Conservation (phyloP, 2,329 filamentous ascomycete species). For the Hypoxylon sp. region DNA sequence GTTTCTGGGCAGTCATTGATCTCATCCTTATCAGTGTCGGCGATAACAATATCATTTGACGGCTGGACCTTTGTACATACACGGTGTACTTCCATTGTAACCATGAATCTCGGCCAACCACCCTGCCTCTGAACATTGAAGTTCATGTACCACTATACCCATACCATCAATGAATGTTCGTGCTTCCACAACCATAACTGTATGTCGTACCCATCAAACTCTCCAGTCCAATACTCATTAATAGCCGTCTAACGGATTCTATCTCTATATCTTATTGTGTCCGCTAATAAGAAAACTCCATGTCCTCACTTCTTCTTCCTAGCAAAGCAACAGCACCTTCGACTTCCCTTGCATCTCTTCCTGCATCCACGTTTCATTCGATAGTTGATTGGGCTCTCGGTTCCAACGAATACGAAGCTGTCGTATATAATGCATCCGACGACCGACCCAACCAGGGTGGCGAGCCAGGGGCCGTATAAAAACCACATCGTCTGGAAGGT, state of each 20-base stretch:
- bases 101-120: no score
- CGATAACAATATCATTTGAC: not conserved
- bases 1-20: not conserved
- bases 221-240: not conserved
- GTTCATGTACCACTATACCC: no score
- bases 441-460: slow-evolving; percentile 50
- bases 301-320: slow-evolving; percentile 15
- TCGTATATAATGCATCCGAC: slow-evolving; percentile 54
- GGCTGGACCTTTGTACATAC: not conserved
- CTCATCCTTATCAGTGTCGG: not conserved
- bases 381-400: slow-evolving; percentile 52
- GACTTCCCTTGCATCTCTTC: slow-evolving; percentile 26
- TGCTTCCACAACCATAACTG: no score
- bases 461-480: slow-evolving; percentile 52
- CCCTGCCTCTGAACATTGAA: no score
- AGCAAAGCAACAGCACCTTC: slow-evolving; percentile 25
- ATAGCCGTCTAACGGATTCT: not conserved
- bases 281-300: not conserved
- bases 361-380: slow-evolving; percentile 12
- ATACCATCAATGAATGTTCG: no score
- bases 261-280: not conserved
- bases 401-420: slow-evolving; percentile 52
- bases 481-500: slow-evolving; percentile 55
- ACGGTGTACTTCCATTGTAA: not conserved
- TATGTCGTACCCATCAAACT: not conserved